Base-by-base conservation (phyloP, 345 rosid species). In the Punica granatum region DNA sequence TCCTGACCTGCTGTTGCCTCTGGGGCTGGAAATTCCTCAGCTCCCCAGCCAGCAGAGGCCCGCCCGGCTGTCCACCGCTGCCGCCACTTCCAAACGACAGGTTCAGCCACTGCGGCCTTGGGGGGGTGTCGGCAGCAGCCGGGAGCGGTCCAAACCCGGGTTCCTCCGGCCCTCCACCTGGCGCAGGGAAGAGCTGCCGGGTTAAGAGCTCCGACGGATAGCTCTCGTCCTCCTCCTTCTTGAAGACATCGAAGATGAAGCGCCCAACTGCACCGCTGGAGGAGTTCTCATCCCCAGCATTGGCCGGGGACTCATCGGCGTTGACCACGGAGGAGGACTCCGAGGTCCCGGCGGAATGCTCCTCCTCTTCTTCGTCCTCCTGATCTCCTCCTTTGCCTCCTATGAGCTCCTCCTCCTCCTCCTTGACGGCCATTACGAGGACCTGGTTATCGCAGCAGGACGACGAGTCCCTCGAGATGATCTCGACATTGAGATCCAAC, bases 401-500 rank as follows among this genome's bases (percentile, higher is more conserved):
- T 16, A 3, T 71, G 14, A 21, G 19, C 21, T 2, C 32, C 2
- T 37, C 54, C 25, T 66, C 51, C 31, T 46, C 61, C 44, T 70
- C 37, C 4, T 10, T 14, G 33, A 39, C 15, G 11, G 31, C 56
- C 63, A 21, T 18, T 12, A 18, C 62, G 34, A 25, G 39, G 21
- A 21, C 64, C 31, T 46, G 63, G 42, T 65, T 49, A 63, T 64
- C 71, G 16, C 67, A 67, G 25, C 69, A 69, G 23, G 71, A 66
- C 28, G 77, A 74, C 13, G 77, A 68, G 41, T 81, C 81, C 25
- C 70, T 59, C 2, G 83, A 72, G 72, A 73, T 43, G 3, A 83
- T 41, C 70, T 75, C 87, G 49, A 88, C 85, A 67, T 88, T 88
- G 73, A 88, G 93, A 84, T 88, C 90, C 82, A 84, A 79, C 87